Conservation (phyloP, 1,284 basidiomycete genomes). For the Cutaneotrichosporon sp. region DNA sequence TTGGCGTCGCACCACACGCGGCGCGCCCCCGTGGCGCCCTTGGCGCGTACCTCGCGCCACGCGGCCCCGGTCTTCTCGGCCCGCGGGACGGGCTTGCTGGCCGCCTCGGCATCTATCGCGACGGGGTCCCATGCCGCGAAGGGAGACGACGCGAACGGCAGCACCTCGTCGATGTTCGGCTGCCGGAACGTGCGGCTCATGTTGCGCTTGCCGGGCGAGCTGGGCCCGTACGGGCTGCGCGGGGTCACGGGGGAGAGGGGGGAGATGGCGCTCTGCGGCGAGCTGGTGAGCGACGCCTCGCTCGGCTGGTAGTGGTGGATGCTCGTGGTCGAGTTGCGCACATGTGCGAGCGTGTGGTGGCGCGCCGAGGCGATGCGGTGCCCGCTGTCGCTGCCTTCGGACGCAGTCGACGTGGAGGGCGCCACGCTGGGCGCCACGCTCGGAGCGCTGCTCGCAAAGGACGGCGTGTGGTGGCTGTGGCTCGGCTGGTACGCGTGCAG, state of each 20-base stretch:
- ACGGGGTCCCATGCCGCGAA: conserved; percentile 34
- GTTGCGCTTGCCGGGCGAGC: background rate
- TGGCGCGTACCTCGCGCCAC: conserved; percentile 27
- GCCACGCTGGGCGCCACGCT: background rate
- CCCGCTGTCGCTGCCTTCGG: background rate
- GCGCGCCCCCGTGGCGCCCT: conserved; percentile 18
- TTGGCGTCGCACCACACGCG: conserved; percentile 14
- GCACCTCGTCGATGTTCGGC: conserved; percentile 30
- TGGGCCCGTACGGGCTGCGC: background rate
- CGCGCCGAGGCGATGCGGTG: background rate
- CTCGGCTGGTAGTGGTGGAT: conserved; percentile 6
- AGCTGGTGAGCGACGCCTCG: conserved; percentile 1
- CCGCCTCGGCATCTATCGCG: background rate
- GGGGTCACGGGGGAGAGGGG: conserved; percentile 5
- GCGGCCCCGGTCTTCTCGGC: conserved; percentile 2
- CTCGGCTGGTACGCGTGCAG: background rate
- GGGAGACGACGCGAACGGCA: conserved; percentile 27
- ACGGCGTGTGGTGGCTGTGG: background rate
- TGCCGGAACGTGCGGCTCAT: conserved; percentile 16
- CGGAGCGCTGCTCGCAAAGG: background rate
- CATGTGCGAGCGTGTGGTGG: conserved; percentile 1
- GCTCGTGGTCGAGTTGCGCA: background rate
- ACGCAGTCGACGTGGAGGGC: background rate
- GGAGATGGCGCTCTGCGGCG: background rate
- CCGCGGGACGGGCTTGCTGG: background rate